phyloP scores from a whole-genome alignment of 2,329 filamentous ascomycete species.

The Beauveria sp. region DNA sequence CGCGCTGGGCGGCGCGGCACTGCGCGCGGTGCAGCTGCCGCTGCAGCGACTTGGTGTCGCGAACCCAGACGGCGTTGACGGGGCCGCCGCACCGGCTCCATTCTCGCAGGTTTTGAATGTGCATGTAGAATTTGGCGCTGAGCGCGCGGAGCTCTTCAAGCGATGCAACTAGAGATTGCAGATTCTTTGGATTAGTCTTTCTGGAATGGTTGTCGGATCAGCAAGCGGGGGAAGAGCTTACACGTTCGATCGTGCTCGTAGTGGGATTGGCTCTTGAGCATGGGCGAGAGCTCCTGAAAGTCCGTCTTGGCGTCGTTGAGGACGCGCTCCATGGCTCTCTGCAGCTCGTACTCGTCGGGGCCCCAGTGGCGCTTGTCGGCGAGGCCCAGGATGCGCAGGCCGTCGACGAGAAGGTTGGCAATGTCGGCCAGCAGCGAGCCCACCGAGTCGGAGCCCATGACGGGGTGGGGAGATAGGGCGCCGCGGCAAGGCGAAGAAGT shows the following conservation, averaged over 20 bases:
- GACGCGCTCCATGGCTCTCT: constrained; percentile 45
- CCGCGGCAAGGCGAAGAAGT: neutral
- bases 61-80: constrained; percentile 48
- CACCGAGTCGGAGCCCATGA: constrained; percentile 37
- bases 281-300: constrained; percentile 48
- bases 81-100: constrained; percentile 49
- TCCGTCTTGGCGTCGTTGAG: constrained; percentile 53
- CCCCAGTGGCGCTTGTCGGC: constrained; percentile 54
- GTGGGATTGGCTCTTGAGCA: constrained; percentile 49
- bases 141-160: constrained; percentile 42
- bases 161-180: constrained; percentile 36
- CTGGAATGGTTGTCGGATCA: too few species aligned
- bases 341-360: constrained; percentile 51
- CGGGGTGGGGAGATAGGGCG: neutral
- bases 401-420: constrained; percentile 45
- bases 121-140: constrained; percentile 37
- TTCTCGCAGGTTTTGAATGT: constrained; percentile 43
- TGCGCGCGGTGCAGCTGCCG: constrained; percentile 49
- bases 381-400: constrained; percentile 45
- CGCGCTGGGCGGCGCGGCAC: constrained; percentile 48
- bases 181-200: neutral
- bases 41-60: constrained; percentile 42
- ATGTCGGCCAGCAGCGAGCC: constrained; percentile 52
- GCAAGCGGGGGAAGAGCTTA: constrained; percentile 25
- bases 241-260: constrained; percentile 50